These are phyloP conservation scores for Pichia pseudocactophila DNA, from an alignment of 805 yeast genomes.

Conservation along the genomic window DNA sequence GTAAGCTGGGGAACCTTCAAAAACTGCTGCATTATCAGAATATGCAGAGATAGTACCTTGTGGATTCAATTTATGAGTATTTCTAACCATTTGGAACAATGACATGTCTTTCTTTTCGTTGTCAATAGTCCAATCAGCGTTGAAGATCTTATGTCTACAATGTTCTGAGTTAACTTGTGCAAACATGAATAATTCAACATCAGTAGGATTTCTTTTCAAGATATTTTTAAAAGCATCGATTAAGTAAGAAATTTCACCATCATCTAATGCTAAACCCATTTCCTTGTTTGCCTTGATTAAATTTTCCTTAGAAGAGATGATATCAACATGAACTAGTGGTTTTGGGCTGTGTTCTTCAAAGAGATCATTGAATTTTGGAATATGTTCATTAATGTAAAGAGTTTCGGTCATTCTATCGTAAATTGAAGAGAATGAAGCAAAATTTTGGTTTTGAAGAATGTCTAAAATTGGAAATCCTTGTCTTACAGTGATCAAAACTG, in stretches of 20 bases:
- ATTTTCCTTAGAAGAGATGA: slow-evolving; percentile 47
- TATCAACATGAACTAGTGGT: slow-evolving; percentile 70
- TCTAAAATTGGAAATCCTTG: slow-evolving; percentile 61
- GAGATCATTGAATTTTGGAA: slow-evolving; percentile 62
- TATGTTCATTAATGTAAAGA: slow-evolving; percentile 40
- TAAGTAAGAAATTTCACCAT: slow-evolving; percentile 86
- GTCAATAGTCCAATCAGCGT: slow-evolving; percentile 97
- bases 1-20: slow-evolving; percentile 73
- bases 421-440: slow-evolving; percentile 56
- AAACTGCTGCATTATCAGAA: slow-evolving; percentile 95
- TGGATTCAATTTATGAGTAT: slow-evolving; percentile 76
- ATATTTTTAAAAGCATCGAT: slow-evolving; percentile 69
- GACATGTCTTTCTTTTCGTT: slow-evolving; percentile 64
- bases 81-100: slow-evolving; percentile 89
- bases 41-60: slow-evolving; percentile 86
- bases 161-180: slow-evolving; percentile 99
- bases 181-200: slow-evolving; percentile 96
- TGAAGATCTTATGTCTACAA: slow-evolving; percentile 97
- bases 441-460: slow-evolving; percentile 39
- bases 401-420: slow-evolving; percentile 94
- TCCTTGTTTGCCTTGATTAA: slow-evolving; percentile 69
- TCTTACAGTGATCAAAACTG: slow-evolving; percentile 61
- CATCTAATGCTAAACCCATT: slow-evolving; percentile 89
- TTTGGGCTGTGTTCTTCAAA: slow-evolving; percentile 75
- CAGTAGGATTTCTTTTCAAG: slow-evolving; percentile 86